These are phyloP conservation scores for Otatea glauca DNA, from an alignment of 176 grass and related monocot genomes.

Conservation along the genomic window DNA sequence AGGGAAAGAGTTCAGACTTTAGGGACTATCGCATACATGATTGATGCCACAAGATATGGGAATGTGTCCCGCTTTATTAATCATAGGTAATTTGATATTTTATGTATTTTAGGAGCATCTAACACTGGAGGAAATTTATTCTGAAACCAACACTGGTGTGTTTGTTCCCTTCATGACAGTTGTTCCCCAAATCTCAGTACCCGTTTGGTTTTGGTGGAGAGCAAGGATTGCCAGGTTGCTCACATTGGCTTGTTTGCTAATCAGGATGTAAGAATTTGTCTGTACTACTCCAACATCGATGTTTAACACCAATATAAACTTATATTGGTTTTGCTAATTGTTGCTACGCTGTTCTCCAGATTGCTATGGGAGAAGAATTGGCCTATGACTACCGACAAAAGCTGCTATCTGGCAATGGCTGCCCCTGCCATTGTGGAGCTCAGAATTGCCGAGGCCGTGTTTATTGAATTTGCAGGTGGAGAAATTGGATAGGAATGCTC, in stretches of 20 bases:
- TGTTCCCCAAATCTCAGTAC: slow-evolving; percentile 86
- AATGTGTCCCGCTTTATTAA: slow-evolving; percentile 98
- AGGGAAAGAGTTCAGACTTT: slow-evolving; percentile 49
- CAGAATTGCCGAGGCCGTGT: slow-evolving; percentile 74
- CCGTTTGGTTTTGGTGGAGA: slow-evolving; percentile 75
- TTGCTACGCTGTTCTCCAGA: slow-evolving; percentile 58
- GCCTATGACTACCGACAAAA: slow-evolving; percentile 76
- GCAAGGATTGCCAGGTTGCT: slow-evolving; percentile 82
- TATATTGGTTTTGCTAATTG: slow-evolving; percentile 25
- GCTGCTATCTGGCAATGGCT: slow-evolving; percentile 56
- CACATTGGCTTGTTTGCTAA: slow-evolving; percentile 89
- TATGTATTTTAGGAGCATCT: slow-evolving; percentile 30
- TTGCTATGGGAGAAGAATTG: slow-evolving; percentile 76
- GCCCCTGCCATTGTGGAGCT: slow-evolving; percentile 72
- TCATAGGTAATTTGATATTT: slow-evolving; percentile 69
- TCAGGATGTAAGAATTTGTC: slow-evolving; percentile 62
- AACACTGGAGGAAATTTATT: slow-evolving; percentile 16
- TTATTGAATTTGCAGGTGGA: slow-evolving; percentile 56
- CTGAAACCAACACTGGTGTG: slow-evolving; percentile 40
- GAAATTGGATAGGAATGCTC: slow-evolving; percentile 20
- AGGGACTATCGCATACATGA: slow-evolving; percentile 55
- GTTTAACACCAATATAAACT: neutral
- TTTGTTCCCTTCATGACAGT: slow-evolving; percentile 57
- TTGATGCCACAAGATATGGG: slow-evolving; percentile 82
- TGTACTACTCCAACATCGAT: neutral